phyloP scores from a whole-genome alignment of 495 filamentous ascomycete species.

The Annulohypoxylon nitens region DNA sequence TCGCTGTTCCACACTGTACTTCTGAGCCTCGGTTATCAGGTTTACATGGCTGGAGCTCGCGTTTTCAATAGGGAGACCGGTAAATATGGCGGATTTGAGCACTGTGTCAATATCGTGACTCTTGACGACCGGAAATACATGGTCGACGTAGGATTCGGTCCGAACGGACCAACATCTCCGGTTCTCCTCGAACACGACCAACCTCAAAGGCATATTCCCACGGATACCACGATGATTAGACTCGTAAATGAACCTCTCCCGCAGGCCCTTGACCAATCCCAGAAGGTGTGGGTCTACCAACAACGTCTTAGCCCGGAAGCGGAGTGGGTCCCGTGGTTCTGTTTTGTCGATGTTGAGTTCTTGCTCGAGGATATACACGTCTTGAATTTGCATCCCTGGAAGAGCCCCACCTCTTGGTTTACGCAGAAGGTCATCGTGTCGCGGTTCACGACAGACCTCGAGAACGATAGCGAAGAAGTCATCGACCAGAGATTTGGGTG shows the following conservation, averaged over 20 bases:
- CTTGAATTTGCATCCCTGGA: conserved; percentile 69
- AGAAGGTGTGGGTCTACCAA: conserved; percentile 61
- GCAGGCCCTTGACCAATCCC: conserved; percentile 47
- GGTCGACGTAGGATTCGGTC: conserved; percentile 81
- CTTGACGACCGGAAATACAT: conserved; percentile 65
- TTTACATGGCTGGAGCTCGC: conserved; percentile 62
- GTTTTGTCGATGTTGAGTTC: conserved; percentile 61
- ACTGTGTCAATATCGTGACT: conserved; percentile 78
- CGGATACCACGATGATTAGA: conserved; percentile 4
- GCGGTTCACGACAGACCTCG: conserved; percentile 58
- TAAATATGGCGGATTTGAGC: conserved; percentile 53
- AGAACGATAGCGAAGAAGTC: conserved; percentile 11
- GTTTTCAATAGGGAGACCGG: conserved; percentile 43
- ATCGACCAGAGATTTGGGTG: background rate
- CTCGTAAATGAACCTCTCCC: conserved; percentile 48
- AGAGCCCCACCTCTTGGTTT: conserved; percentile 56
- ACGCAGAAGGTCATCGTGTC: conserved; percentile 57
- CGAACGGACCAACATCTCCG: conserved; percentile 52
- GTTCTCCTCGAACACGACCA: conserved; percentile 45
- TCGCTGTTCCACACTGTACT: conserved; percentile 75
- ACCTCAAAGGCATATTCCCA: conserved; percentile 27
- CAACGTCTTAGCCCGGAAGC: conserved; percentile 35
- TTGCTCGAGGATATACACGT: conserved; percentile 64
- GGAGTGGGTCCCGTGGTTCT: conserved; percentile 58
- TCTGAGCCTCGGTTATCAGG: conserved; percentile 69